Evolutionary conservation across 345 rosid species (phyloP), one percentile per base, ranked within the genome.

Genomic region (Brassica carinata): DNA sequence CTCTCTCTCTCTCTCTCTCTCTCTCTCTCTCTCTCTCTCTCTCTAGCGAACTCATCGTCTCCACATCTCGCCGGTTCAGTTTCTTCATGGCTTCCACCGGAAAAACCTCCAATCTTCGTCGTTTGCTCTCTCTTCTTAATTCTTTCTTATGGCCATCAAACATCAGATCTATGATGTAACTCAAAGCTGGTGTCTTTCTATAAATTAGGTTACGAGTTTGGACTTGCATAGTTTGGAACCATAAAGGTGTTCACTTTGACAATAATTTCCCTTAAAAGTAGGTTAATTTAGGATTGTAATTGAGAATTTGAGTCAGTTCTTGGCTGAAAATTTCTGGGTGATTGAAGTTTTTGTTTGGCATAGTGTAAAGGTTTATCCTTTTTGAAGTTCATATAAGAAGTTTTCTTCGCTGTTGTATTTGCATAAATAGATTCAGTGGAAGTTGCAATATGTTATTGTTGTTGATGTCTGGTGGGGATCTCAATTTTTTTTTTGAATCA

Each of bases 121-220:
- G 26, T 23, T 23, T 1, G 26, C 26, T 23, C 26, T 23, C 26
- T 23, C 26, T 23, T 23, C 26, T 23, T 23, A 23, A 23, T 23
- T 23, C 26, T 23, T 96, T 80, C 95, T 96, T 40, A 94, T 96
- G 99, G 98, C 98, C 58, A 94, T 96, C 82, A 93, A 93, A 87
- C 92, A 92, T 48, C 99, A 96, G 99, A 96, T 96, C 94, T 96
- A 94, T 73, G 99, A 96, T 78, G 97, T 96, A 10, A 90, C 99
- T 0, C 96, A 89, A 77, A 92, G 98, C 98, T 92, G 98, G 98
- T 96, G 29, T 23, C 64, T 48, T 48, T 14, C 57, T 48, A 13
- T 48, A 4, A 3, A 48, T 11, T 45, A 45, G 45, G 53, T 48
- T 48, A 48, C 1, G 57, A 8, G 6, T 34, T 65, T 71, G 73